These are phyloP conservation scores for Colletotrichum falcatum DNA, from an alignment of 2,329 filamentous ascomycete genomes.

Conservation along the genomic window DNA sequence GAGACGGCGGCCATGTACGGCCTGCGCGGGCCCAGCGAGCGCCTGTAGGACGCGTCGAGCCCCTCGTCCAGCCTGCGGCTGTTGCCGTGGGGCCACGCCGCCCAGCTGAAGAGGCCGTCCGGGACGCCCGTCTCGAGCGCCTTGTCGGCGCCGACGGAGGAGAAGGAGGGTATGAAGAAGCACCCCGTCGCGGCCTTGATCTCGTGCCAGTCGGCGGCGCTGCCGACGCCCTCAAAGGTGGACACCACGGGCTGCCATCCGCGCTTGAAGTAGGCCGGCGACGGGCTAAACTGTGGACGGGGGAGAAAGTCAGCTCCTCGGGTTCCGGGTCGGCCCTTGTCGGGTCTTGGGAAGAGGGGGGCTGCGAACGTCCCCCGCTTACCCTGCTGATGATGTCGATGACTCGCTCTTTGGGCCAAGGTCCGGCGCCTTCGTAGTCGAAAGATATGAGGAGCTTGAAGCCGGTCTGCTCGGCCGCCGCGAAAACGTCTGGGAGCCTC, in stretches of 20 bases:
- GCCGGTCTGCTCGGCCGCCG: slow-evolving; percentile 32
- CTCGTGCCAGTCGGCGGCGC: slow-evolving; percentile 55
- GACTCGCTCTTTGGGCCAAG: slow-evolving; percentile 35
- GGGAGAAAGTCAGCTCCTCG: neutral
- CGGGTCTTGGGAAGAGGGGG: too few relatives aligned
- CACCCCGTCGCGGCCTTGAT: slow-evolving; percentile 55
- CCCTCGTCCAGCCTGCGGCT: slow-evolving; percentile 39
- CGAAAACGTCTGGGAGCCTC: slow-evolving; percentile 33
- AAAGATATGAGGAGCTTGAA: slow-evolving; percentile 40
- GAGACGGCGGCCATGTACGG: slow-evolving; percentile 65
- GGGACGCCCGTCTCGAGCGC: slow-evolving; percentile 42
- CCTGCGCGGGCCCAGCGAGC: slow-evolving; percentile 28
- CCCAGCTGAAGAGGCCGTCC: slow-evolving; percentile 55
- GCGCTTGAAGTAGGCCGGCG: slow-evolving; percentile 43
- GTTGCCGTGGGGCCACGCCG: slow-evolving; percentile 51
- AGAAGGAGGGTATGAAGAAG: slow-evolving; percentile 61
- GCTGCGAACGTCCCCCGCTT: neutral
- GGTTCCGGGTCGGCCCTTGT: neutral
- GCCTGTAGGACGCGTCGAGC: slow-evolving; percentile 42
- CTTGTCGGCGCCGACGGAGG: slow-evolving; percentile 50
- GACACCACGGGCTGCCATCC: slow-evolving; percentile 51
- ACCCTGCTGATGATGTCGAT: slow-evolving; percentile 33
- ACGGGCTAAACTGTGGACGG: slow-evolving; percentile 2
- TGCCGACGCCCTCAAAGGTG: slow-evolving; percentile 58
- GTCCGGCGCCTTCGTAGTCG: slow-evolving; percentile 38